phyloP scores from a whole-genome alignment of 2,329 filamentous ascomycete genomes.

The Pestalotiopsis sp. region DNA sequence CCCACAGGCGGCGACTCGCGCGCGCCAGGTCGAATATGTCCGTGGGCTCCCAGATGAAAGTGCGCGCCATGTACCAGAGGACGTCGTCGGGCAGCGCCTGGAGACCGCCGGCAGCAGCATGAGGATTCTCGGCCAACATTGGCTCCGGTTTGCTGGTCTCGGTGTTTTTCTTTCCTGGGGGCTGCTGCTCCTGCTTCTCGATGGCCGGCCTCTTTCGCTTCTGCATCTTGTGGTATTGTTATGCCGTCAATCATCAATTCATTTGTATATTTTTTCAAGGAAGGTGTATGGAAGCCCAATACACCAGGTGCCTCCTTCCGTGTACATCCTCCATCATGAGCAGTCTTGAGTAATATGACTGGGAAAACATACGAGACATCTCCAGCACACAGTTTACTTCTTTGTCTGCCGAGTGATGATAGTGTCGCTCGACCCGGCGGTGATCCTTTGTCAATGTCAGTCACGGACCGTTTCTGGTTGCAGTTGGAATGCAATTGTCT shows the following conservation, averaged over 20 bases:
- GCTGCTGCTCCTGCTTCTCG: background rate
- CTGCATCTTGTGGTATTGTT: background rate
- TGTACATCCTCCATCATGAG: too few relatives aligned
- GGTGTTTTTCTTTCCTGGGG: background rate
- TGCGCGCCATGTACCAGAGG: background rate
- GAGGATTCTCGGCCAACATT: background rate
- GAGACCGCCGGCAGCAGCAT: background rate
- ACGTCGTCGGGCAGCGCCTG: conserved; percentile 2
- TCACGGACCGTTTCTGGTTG: background rate
- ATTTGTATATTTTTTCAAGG: too few relatives aligned
- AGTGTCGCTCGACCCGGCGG: background rate
- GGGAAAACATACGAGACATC: background rate
- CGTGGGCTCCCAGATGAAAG: background rate
- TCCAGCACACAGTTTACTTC: background rate
- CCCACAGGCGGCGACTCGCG: conserved; percentile 1
- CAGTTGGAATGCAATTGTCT: background rate
- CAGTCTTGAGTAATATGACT: too few relatives aligned
- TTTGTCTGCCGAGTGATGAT: background rate
- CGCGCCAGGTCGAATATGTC: conserved; percentile 3
- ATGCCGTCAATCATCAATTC: background rate
- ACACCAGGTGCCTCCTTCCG: too few relatives aligned
- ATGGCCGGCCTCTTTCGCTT: background rate
- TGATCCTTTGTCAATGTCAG: background rate
- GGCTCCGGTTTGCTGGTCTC: background rate
- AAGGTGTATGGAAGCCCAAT: too few relatives aligned